Conservation (phyloP, 2,329 filamentous ascomycete genomes). For the Tothia fuscella region DNA sequence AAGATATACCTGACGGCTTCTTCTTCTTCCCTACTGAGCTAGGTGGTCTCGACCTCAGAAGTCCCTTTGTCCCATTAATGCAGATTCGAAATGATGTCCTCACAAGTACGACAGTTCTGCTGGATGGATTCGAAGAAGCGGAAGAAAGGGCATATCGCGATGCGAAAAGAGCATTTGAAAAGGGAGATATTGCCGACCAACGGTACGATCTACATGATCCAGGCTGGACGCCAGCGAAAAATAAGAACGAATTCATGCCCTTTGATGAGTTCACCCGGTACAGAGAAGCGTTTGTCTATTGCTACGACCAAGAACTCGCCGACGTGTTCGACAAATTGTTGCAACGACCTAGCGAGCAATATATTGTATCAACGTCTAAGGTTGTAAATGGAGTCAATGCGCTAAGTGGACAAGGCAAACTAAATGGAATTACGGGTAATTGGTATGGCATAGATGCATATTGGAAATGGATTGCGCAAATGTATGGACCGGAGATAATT, state of each 20-base stretch:
- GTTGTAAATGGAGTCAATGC: not conserved
- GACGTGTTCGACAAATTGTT: conserved; percentile 29
- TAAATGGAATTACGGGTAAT: not conserved
- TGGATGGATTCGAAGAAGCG: conserved; percentile 9
- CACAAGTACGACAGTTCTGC: conserved; percentile 15
- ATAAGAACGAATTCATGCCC: conserved; percentile 29
- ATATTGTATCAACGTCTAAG: not conserved
- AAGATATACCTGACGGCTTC: conserved; percentile 33
- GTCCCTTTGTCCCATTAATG: conserved; percentile 34
- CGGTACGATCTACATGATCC: not conserved
- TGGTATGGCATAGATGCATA: conserved; percentile 22
- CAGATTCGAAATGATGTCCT: conserved; percentile 14
- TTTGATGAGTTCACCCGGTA: conserved; percentile 34
- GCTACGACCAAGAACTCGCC: conserved; percentile 19
- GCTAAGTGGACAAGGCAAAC: not conserved
- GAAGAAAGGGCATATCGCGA: conserved; percentile 26
- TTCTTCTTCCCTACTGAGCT: conserved; percentile 35
- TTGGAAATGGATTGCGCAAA: conserved; percentile 35
- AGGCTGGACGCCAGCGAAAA: not conserved
- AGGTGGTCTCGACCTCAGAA: conserved; percentile 35
- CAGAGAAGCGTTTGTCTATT: conserved; percentile 27
- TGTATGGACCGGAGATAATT: conserved; percentile 30
- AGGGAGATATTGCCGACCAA: conserved; percentile 11
- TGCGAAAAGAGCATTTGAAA: conserved; percentile 20
- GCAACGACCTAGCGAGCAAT: conserved; percentile 12